Evolutionary conservation across 805 yeast genomes (phyloP).

Genomic region (Kodamaea kakaduensis): DNA sequence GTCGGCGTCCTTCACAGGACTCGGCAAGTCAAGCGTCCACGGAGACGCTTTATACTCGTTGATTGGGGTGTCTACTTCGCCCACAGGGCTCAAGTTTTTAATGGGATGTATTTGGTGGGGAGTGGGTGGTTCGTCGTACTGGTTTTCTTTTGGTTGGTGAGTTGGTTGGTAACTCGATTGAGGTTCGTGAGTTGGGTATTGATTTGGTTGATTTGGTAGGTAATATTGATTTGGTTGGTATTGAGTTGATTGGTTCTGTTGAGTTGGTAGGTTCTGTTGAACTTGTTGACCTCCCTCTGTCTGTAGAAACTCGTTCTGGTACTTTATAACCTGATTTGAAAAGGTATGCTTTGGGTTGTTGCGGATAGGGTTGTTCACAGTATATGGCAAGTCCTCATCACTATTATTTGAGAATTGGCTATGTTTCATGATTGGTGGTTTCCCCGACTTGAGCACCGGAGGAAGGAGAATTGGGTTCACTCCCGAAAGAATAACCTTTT

Average conservation of each 20-base stretch:
- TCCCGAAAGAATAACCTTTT: slow-evolving; percentile 24
- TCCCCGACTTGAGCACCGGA: slow-evolving; percentile 30
- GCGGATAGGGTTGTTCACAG: too few relatives aligned
- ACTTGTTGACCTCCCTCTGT: too few relatives aligned
- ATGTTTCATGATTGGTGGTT: slow-evolving; percentile 29
- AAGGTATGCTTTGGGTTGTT: too few relatives aligned
- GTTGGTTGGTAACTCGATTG: slow-evolving; percentile 1
- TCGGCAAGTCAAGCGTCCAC: slow-evolving; percentile 1
- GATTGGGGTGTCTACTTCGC: slow-evolving; percentile 7
- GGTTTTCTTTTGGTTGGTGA: too few relatives aligned
- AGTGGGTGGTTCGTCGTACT: too few relatives aligned
- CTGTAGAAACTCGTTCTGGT: too few relatives aligned
- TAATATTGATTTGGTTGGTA: slow-evolving; percentile 3
- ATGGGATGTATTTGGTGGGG: too few relatives aligned
- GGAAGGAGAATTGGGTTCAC: slow-evolving; percentile 32
- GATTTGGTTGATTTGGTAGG: slow-evolving; percentile 1
- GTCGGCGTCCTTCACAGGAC: not conserved
- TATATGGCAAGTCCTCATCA: slow-evolving; percentile 2
- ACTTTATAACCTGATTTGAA: too few relatives aligned
- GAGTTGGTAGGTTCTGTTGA: too few relatives aligned
- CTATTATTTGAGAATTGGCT: slow-evolving; percentile 8
- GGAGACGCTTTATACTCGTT: slow-evolving; percentile 7
- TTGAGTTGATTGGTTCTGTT: too few relatives aligned
- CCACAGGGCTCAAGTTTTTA: slow-evolving; percentile 11
- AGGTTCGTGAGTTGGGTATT: slow-evolving; percentile 1